Percentiles rank a stretch among this genome's conserved stretches.
Conservation (phyloP, 768 basidiomycete species). For the Strobilomyces confusus region DNA sequence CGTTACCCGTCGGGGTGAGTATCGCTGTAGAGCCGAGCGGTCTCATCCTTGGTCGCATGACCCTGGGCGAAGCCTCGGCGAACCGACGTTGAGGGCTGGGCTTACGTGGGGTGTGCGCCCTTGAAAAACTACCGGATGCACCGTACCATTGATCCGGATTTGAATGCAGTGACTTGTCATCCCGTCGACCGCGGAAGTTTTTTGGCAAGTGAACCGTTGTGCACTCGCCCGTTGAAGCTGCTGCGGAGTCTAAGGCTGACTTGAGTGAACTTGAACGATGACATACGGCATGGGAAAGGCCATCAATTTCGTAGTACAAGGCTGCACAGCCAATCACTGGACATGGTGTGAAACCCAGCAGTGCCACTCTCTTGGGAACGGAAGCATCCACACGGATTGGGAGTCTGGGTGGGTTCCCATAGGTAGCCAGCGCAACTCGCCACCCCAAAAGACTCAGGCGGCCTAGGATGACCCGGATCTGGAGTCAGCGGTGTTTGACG, state of each 20-base stretch:
- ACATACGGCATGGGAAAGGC: constrained; percentile 17
- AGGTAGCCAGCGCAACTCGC: constrained; percentile 8
- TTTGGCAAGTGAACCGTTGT: constrained; percentile 17
- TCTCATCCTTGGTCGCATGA: background rate
- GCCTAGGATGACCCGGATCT: constrained; percentile 6
- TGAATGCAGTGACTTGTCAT: constrained; percentile 19
- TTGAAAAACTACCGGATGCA: constrained; percentile 23
- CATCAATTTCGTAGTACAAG: constrained; percentile 28
- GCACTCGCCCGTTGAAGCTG: constrained; percentile 6
- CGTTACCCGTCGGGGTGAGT: constrained; percentile 14
- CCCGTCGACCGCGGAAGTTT: constrained; percentile 26
- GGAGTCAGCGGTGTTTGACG: constrained; percentile 9
- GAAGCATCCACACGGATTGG: constrained; percentile 12
- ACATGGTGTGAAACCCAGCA: constrained; percentile 27
- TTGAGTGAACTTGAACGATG: constrained; percentile 11
- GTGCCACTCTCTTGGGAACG: constrained; percentile 18
- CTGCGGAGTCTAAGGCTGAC: constrained; percentile 17
- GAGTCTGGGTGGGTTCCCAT: constrained; percentile 15
- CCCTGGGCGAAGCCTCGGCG: constrained; percentile 3
- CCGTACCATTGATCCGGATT: constrained; percentile 31
- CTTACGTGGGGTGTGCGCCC: constrained; percentile 27
- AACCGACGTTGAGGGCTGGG: background rate
- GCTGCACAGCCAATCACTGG: constrained; percentile 28
- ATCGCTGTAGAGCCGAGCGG: background rate
- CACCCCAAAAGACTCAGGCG: constrained; percentile 6